Evolutionary conservation across 78 protist genomes (phyloP), one percentile per base, ranked within the genome.

Genomic region (Isochrysis galbana): DNA sequence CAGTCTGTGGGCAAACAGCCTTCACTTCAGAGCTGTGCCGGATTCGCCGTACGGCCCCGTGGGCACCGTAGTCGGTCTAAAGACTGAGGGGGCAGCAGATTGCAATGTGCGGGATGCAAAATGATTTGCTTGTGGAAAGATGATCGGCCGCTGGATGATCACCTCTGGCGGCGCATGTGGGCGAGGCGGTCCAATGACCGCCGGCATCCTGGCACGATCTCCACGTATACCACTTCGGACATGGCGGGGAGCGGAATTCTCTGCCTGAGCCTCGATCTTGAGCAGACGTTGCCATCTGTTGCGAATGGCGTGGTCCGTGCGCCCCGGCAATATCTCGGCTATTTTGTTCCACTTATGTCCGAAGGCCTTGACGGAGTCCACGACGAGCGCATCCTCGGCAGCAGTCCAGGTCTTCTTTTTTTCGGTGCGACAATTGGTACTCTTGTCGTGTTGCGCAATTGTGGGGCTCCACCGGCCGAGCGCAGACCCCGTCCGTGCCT

Each of bases 221-320:
- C 61, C 29, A 51, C 61, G 29, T 51, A 7, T 14, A 19, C 61
- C 61, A 14, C 61, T 14, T 7, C 61, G 61, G n/a, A n/a, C n/a
- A n/a, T n/a, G n/a, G n/a, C n/a, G n/a, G n/a, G n/a, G n/a, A n/a
- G 7, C 14, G 61, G 29, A 7, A 51, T 51, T 51, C 14, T 14
- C 29, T 14, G 61, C 61, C 61, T 51, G 61, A 14, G 7, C 14
- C 61, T 51, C 61, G 61, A 51, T 7, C 61, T 51, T 67, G 36
- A 26, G 74, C 74, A 72, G 82, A 2, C 82, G 82, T 14, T 72
- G 82, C 32, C 2, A 72, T 14, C 82, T 36, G 41, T 72, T 72
- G 42, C 82, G 82, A 41, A 72, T 72, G 44, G 82, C 82, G 82
- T 72, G 82, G 82, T 72, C 82, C 2, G 82, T 72, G 44, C 82